Evolutionary conservation across 768 basidiomycete species (phyloP).

Genomic region (Polyporus arcularius): DNA sequence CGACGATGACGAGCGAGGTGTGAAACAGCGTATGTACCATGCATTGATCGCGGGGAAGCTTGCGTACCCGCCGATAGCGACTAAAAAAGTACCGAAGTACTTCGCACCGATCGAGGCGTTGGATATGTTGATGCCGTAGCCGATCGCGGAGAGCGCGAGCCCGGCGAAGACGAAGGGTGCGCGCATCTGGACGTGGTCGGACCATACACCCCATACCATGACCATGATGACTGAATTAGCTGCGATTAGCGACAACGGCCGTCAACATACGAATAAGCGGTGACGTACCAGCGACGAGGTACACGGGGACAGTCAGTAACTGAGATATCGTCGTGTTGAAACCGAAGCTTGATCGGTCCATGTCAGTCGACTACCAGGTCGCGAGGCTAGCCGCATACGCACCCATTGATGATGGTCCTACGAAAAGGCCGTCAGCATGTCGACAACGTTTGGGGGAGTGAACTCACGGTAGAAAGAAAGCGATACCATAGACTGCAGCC

Average conservation of each 20-base stretch:
- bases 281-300: too few relatives aligned
- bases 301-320: constrained; percentile 37
- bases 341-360: constrained; percentile 48
- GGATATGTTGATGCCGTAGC: constrained; percentile 67
- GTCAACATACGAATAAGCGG: background rate
- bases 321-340: constrained; percentile 57
- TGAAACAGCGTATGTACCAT: constrained; percentile 38
- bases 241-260: constrained; percentile 44
- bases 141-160: constrained; percentile 51
- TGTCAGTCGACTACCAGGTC: background rate
- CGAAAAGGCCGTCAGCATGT: constrained; percentile 20
- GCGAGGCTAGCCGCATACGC: background rate
- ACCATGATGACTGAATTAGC: constrained; percentile 20
- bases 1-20: too few relatives aligned
- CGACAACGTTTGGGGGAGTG: too few relatives aligned
- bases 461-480: constrained; percentile 66
- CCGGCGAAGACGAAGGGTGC: constrained; percentile 60
- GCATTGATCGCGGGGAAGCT: constrained; percentile 59
- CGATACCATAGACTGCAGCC: constrained; percentile 62
- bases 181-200: constrained; percentile 56
- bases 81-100: constrained; percentile 74
- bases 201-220: constrained; percentile 53
- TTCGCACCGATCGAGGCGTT: constrained; percentile 52
- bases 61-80: constrained; percentile 62
- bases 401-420: too few relatives aligned